Evolutionary conservation across 768 basidiomycete genomes (phyloP), one percentile per base, ranked within the genome.

Genomic region (Mycena maculata): DNA sequence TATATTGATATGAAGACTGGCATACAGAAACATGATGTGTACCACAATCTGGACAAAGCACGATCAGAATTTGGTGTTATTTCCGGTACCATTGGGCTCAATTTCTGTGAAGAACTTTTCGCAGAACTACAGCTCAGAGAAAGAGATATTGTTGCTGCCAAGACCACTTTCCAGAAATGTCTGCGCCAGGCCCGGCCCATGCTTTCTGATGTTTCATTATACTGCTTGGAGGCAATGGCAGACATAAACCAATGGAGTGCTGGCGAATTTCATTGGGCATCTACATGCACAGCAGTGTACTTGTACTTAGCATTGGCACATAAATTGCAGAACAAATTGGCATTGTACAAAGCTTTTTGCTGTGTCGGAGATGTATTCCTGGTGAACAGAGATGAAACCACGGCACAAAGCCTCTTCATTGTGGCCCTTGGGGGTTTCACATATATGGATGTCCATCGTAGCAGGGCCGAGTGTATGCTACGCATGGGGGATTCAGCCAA

Each of bases 331-430:
- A 42, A 61, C 11, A 50, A 22, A 15, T 4, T 61, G 9, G 48
- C 60, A 16, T 13, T 61, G 8, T 2, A 61, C 28, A n/a, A 61
- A 28, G 60, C 60, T 11, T 49, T 61, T 6, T 18, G 36, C 1
- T 61, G 23, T 42, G 16, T 61, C 3, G 60, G 48, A n/a, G 60
- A 61, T 41, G 39, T 49, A 11, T 50, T 52, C 20, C 28, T 42
- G 3, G 25, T 25, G 3, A 16, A 52, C 7, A 49, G 49, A 13
- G 60, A 61, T 28, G 22, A 25, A 9, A 9, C 11, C 3, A 61
- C 60, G 6, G 60, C 60, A 9, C 9, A 27, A 20, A 61, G 28
- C 38, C 22, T 61, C 13, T 52, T 61, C 28, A 23, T n/a, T 39
- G 27, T 10, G 3, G 49, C 60, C 16, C n/a, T 61, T 16, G 27